Conservation (phyloP, 176 grass and related monocot species). For the Miscanthus lutarioriparius region DNA sequence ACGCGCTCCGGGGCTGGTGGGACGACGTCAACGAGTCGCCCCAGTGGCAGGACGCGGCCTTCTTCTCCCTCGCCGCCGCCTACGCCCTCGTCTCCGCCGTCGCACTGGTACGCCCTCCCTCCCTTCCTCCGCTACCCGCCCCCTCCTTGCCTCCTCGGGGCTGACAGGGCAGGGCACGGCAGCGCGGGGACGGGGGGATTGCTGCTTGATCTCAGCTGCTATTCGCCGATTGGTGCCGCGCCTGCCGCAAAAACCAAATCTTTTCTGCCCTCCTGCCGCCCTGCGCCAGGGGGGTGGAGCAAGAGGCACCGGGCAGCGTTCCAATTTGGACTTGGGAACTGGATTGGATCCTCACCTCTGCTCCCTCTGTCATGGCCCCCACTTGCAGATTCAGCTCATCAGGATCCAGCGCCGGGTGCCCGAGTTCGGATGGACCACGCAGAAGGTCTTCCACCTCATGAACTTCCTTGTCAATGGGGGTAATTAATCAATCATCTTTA, state of each 20-base stretch:
- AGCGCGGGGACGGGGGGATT: neutral
- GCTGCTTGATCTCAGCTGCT: neutral
- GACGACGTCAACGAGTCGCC: slow-evolving; percentile 68
- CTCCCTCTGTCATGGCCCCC: neutral
- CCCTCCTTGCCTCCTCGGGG: neutral
- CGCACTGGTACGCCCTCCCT: slow-evolving; percentile 53
- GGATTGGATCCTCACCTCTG: neutral
- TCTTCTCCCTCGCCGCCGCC: slow-evolving; percentile 80
- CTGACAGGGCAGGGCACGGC: neutral
- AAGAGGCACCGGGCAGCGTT: neutral
- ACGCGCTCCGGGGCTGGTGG: slow-evolving; percentile 61
- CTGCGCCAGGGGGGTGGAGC: neutral
- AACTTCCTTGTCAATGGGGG: slow-evolving; percentile 97
- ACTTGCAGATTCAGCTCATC: slow-evolving; percentile 78
- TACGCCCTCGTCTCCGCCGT: slow-evolving; percentile 83
- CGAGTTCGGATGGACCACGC: slow-evolving; percentile 95
- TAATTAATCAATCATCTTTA: slow-evolving; percentile 19
- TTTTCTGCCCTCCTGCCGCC: neutral
- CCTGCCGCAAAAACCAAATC: neutral
- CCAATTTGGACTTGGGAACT: neutral
- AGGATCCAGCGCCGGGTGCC: slow-evolving; percentile 86
- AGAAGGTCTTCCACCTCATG: slow-evolving; percentile 99
- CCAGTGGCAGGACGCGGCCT: slow-evolving; percentile 79
- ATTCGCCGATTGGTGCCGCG: slow-evolving; percentile 8
- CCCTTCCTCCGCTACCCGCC: no score